These are phyloP conservation scores for Auriculariales sp. DNA, from an alignment of 768 basidiomycete genomes.

Conservation along the genomic window DNA sequence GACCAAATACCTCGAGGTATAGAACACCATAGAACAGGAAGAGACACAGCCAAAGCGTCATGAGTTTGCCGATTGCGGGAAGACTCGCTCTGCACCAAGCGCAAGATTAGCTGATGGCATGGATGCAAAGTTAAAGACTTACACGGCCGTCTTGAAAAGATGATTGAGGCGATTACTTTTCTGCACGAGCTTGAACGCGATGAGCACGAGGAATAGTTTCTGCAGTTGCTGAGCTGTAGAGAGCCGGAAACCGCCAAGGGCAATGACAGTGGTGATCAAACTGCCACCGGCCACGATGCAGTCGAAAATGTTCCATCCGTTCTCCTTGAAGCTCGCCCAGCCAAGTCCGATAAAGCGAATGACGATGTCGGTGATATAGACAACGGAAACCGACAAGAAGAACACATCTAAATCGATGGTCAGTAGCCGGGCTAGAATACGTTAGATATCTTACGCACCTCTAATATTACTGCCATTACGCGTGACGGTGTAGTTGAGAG, in stretches of 20 bases:
- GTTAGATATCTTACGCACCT: no score
- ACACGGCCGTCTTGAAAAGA: slow-evolving; percentile 93
- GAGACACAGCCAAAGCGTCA: slow-evolving; percentile 76
- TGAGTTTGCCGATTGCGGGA: slow-evolving; percentile 70
- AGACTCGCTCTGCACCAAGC: slow-evolving; percentile 51
- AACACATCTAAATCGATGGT: slow-evolving; percentile 39
- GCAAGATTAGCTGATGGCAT: background rate
- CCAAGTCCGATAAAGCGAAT: slow-evolving; percentile 79
- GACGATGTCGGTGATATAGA: slow-evolving; percentile 64
- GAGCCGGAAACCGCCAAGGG: slow-evolving; percentile 40
- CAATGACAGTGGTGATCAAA: slow-evolving; percentile 58
- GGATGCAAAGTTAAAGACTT: slow-evolving; percentile 18
- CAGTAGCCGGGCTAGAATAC: no score
- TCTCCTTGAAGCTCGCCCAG: slow-evolving; percentile 66
- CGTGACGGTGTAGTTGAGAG: slow-evolving; percentile 20
- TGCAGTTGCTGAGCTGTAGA: slow-evolving; percentile 46
- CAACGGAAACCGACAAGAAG: slow-evolving; percentile 55
- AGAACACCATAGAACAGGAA: slow-evolving; percentile 88
- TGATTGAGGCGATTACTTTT: slow-evolving; percentile 79
- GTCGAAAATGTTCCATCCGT: slow-evolving; percentile 93
- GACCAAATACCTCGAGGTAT: slow-evolving; percentile 77
- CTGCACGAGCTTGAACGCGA: slow-evolving; percentile 90
- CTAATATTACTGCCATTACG: no score
- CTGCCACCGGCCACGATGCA: slow-evolving; percentile 66
- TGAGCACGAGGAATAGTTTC: slow-evolving; percentile 84